These are phyloP conservation scores for Schizothecium vesticola DNA, from an alignment of 495 filamentous ascomycete species.

Conservation along the genomic window DNA sequence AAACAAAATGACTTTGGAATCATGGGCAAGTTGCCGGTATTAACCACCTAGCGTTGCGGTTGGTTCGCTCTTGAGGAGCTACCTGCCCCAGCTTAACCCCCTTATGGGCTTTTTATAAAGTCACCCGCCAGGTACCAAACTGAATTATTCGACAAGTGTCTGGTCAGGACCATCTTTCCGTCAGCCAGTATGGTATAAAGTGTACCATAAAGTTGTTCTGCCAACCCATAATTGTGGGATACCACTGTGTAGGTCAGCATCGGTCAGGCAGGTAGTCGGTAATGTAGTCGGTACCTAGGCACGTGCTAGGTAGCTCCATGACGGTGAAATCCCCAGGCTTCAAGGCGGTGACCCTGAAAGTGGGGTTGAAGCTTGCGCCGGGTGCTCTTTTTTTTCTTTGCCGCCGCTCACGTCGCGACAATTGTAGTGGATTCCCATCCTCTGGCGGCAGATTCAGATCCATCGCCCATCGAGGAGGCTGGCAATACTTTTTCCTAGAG, in stretches of 20 bases:
- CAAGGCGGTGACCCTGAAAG: not conserved
- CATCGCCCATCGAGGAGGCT: not conserved
- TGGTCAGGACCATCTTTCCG: too few species aligned
- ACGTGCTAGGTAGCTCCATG: not conserved
- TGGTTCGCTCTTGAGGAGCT: too few species aligned
- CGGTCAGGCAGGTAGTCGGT: not conserved
- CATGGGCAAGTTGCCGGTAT: too few species aligned
- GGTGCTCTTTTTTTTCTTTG: not conserved
- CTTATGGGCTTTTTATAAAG: not conserved
- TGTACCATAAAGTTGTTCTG: too few species aligned
- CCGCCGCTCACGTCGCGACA: not conserved
- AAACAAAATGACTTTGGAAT: too few species aligned
- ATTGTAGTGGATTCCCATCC: not conserved
- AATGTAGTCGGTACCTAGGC: not conserved
- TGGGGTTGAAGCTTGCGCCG: not conserved
- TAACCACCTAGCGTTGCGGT: too few species aligned
- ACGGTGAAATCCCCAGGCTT: not conserved
- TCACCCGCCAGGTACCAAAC: not conserved
- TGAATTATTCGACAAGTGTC: not conserved
- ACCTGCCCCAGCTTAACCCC: not conserved
- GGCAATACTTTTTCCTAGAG: constrained; percentile 1
- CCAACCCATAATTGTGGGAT: too few species aligned
- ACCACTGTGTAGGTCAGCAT: too few species aligned
- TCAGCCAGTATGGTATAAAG: not conserved
- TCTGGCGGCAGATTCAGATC: not conserved